phyloP scores from a whole-genome alignment of 2,329 filamentous ascomycete genomes.

The Exophiala mesophila region DNA sequence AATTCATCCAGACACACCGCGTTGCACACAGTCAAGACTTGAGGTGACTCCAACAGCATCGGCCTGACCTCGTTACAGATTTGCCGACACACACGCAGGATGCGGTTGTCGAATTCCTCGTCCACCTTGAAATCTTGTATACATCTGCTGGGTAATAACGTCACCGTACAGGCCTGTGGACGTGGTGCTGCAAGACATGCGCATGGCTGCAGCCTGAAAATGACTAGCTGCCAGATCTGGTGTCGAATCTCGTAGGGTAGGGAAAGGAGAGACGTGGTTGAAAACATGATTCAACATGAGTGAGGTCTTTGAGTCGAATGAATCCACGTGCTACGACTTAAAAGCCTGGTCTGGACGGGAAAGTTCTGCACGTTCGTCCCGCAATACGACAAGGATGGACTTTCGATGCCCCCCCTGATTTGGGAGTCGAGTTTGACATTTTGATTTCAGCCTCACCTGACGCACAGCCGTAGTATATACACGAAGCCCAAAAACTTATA shows the following conservation, averaged over 20 bases:
- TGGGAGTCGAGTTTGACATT: too few species aligned
- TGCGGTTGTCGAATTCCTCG: slow-evolving; percentile 7
- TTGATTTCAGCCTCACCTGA: too few species aligned
- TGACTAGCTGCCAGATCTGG: slow-evolving; percentile 12
- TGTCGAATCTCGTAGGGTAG: slow-evolving; percentile 15
- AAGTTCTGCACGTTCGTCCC: too few species aligned
- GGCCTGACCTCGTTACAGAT: slow-evolving; percentile 13
- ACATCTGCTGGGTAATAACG: slow-evolving; percentile 1
- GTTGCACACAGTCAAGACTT: slow-evolving; percentile 8
- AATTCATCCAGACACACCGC: slow-evolving; percentile 13
- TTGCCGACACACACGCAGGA: slow-evolving; percentile 11
- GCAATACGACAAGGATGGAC: too few species aligned
- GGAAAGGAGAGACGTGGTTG: too few species aligned
- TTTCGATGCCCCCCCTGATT: too few species aligned
- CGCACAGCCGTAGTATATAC: too few species aligned
- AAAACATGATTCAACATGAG: too few species aligned
- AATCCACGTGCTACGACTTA: too few species aligned
- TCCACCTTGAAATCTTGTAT: slow-evolving; percentile 7
- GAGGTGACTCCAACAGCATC: slow-evolving; percentile 7
- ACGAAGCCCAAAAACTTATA: too few species aligned
- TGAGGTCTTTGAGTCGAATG: too few species aligned
- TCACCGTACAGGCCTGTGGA: slow-evolving; percentile 4
- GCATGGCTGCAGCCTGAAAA: slow-evolving; percentile 11
- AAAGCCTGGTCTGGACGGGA: too few species aligned
- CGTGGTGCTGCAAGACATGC: slow-evolving; percentile 3